phyloP scores from a whole-genome alignment of 768 basidiomycete genomes.

The Dioszegia crocea region DNA sequence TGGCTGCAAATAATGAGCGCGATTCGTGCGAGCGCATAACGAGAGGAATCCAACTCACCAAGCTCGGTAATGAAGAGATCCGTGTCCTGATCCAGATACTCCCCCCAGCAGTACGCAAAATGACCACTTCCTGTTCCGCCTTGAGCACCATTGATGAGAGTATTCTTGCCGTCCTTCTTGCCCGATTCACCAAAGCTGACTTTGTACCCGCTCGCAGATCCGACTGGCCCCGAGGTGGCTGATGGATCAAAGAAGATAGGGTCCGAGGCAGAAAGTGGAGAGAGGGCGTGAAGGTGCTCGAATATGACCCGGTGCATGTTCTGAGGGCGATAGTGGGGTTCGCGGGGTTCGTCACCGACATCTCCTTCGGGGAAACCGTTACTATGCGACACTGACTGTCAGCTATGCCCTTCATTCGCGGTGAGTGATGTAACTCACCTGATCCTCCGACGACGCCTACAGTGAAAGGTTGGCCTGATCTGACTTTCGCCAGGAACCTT shows the following conservation, averaged over 20 bases:
- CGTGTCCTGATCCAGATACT: slow-evolving; percentile 46
- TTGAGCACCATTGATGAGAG: slow-evolving; percentile 44
- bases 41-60: slow-evolving; percentile 17
- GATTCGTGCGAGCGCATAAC: not conserved
- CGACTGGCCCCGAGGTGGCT: not conserved
- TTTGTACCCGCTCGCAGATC: slow-evolving; percentile 1
- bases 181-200: slow-evolving; percentile 4
- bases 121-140: slow-evolving; percentile 44
- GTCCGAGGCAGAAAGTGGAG: slow-evolving; percentile 6
- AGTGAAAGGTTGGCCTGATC: slow-evolving; percentile 31
- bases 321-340: slow-evolving; percentile 9
- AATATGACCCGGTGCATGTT: slow-evolving; percentile 34
- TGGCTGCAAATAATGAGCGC: slow-evolving; percentile 10
- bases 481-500: slow-evolving; percentile 21
- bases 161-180: slow-evolving; percentile 25
- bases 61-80: slow-evolving; percentile 47
- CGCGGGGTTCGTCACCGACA: slow-evolving; percentile 10
- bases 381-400: slow-evolving; percentile 6
- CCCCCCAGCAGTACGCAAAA: slow-evolving; percentile 44
- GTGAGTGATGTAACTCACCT: slow-evolving; percentile 18
- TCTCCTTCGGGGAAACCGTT: slow-evolving; percentile 20
- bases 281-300: slow-evolving; percentile 29
- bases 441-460: slow-evolving; percentile 40
- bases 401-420: not conserved
- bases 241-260: not conserved